A percentile compares a stretch with the other conserved stretches of the same genome.
phyloP scores from a whole-genome alignment of 1,284 basidiomycete genomes.

The Austroboletus niveus region DNA sequence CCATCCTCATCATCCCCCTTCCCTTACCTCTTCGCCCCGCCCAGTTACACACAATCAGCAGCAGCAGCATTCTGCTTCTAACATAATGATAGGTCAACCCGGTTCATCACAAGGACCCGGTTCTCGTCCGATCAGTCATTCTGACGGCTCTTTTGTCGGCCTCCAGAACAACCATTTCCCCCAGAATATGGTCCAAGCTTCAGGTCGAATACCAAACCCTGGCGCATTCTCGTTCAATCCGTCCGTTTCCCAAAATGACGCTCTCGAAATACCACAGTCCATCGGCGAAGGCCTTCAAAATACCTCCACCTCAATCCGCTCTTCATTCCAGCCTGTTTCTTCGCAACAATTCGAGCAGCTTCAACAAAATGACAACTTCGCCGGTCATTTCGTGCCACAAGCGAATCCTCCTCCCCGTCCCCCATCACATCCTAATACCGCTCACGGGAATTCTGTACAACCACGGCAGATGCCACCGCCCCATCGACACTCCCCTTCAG shows the following conservation, averaged over 20 bases:
- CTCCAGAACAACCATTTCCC: conserved; percentile 44
- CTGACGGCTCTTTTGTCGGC: conserved; percentile 46
- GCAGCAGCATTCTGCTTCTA: conserved; percentile 37
- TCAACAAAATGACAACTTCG: conserved; percentile 38
- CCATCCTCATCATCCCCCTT: conserved; percentile 38
- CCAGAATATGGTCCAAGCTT: conserved; percentile 32
- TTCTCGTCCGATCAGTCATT: conserved; percentile 45
- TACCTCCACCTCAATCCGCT: conserved; percentile 36
- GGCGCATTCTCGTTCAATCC: conserved; percentile 42
- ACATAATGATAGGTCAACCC: conserved; percentile 42
- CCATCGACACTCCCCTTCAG: conserved; percentile 44
- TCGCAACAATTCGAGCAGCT: conserved; percentile 57
- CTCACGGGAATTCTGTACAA: conserved; percentile 30
- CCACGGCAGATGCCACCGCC: conserved; percentile 34
- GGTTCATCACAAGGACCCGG: conserved; percentile 44
- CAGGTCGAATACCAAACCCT: conserved; percentile 38
- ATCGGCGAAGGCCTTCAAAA: conserved; percentile 43
- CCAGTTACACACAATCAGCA: conserved; percentile 41
- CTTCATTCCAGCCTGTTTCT: conserved; percentile 51
- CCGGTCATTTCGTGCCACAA: conserved; percentile 34
- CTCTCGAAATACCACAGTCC: conserved; percentile 38
- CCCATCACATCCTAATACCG: conserved; percentile 41
- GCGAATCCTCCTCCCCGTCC: conserved; percentile 40
- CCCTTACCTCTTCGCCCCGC: conserved; percentile 47
- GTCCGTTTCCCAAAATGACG: conserved; percentile 40